Conservation (phyloP, 1,284 basidiomycete genomes). For the Malassezia furfur region DNA sequence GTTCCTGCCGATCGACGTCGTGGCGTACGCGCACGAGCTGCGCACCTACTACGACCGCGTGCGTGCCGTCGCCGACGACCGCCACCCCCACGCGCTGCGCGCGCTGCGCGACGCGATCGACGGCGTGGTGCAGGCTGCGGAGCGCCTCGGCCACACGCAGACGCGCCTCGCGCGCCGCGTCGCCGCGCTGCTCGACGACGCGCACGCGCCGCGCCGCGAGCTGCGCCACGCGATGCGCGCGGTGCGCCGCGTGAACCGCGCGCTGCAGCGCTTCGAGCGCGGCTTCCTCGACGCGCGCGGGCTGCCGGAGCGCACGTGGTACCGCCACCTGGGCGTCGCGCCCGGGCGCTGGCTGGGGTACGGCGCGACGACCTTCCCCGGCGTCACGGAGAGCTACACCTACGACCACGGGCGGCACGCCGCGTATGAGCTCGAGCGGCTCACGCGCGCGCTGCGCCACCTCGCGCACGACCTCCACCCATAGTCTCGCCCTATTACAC, state of each 20-base stretch:
- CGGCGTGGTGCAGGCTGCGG: not conserved
- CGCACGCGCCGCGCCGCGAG: not conserved
- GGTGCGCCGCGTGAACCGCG: conserved; percentile 61
- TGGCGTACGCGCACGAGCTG: conserved; percentile 45
- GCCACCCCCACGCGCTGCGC: not conserved
- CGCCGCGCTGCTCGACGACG: not conserved
- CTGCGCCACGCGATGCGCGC: not conserved
- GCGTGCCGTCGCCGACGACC: not conserved
- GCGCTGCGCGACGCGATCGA: not conserved
- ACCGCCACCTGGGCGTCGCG: conserved; percentile 71
- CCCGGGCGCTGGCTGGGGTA: conserved; percentile 82
- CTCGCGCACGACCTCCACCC: conserved; percentile 48
- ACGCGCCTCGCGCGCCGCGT: not conserved
- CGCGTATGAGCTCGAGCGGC: conserved; percentile 25
- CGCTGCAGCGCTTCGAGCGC: conserved; percentile 65
- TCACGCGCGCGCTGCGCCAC: conserved; percentile 21
- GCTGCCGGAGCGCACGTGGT: conserved; percentile 64
- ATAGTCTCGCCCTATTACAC: conserved; percentile 54
- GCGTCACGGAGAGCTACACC: conserved; percentile 58
- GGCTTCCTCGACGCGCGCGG: conserved; percentile 72
- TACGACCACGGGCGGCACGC: conserved; percentile 37
- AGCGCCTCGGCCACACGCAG: not conserved
- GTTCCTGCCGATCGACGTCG: conserved; percentile 63
- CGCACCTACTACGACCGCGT: conserved; percentile 25
- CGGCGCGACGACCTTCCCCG: conserved; percentile 75